Evolutionary conservation across 2,329 filamentous ascomycete genomes (phyloP).

Genomic region (Xylaria sp.): DNA sequence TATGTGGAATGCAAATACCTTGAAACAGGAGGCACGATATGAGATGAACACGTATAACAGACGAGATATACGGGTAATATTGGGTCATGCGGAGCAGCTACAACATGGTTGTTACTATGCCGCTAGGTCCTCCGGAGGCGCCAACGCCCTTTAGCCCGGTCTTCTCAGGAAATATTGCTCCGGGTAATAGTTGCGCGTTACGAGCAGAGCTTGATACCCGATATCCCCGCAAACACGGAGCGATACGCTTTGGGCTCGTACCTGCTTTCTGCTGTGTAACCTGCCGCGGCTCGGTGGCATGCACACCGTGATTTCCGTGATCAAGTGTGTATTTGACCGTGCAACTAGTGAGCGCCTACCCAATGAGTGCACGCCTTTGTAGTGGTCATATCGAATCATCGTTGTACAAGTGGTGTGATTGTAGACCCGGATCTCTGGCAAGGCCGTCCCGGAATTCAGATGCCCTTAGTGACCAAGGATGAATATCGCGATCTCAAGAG

Average conservation of each 20-base stretch:
- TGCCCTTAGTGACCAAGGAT: neutral
- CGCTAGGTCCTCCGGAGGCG: neutral
- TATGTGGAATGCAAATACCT: neutral
- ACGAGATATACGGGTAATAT: slow-evolving; percentile 7
- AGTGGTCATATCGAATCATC: no score
- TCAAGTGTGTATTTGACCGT: no score
- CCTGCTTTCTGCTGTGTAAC: no score
- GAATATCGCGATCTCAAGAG: neutral
- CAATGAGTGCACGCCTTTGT: no score
- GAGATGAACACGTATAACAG: neutral
- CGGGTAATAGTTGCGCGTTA: neutral
- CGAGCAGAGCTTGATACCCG: no score
- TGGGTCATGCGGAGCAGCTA: neutral
- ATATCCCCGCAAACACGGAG: no score
- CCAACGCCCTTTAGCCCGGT: neutral
- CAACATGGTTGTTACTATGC: neutral
- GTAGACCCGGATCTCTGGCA: neutral
- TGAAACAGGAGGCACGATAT: neutral
- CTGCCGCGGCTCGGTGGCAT: no score
- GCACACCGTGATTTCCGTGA: no score
- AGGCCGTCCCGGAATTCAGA: neutral
- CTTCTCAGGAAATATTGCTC: neutral
- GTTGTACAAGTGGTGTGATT: neutral
- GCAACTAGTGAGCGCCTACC: no score
- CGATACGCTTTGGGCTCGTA: no score